These are phyloP conservation scores for Neofusicoccum kwambonambiense DNA, from an alignment of 2,329 filamentous ascomycete genomes.

Conservation along the genomic window DNA sequence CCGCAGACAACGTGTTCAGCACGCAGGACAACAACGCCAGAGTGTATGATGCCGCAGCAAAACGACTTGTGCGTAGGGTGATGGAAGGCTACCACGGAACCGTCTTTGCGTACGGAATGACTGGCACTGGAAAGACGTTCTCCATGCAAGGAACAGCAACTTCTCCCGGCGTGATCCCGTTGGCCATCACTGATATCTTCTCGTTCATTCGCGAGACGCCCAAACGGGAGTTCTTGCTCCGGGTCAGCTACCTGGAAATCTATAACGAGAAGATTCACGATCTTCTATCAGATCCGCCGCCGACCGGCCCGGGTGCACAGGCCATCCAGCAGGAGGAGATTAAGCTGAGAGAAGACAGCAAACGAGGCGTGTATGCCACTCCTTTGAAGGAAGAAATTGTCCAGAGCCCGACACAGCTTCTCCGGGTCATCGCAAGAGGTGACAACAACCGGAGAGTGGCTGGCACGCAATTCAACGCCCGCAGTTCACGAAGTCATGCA, in stretches of 20 bases:
- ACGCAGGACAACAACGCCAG: conserved; percentile 90
- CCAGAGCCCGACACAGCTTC: conserved; percentile 90
- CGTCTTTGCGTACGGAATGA: conserved; percentile 99
- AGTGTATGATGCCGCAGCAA: conserved; percentile 92
- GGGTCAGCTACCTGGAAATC: conserved; percentile 97
- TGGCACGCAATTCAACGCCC: conserved; percentile 94
- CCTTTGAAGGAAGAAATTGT: conserved; percentile 98
- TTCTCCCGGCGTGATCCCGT: conserved; percentile 91
- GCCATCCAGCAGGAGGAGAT: conserved; percentile 79
- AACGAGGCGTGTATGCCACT: conserved; percentile 92
- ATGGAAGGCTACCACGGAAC: conserved; percentile 99
- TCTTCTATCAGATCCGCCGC: conserved; percentile 72
- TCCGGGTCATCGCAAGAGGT: conserved; percentile 91
- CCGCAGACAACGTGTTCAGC: conserved; percentile 88
- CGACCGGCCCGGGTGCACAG: conserved; percentile 48
- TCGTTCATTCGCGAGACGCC: conserved; percentile 98
- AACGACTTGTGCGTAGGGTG: conserved; percentile 88
- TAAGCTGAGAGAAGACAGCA: conserved; percentile 93
- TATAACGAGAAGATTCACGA: conserved; percentile 99
- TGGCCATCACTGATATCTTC: conserved; percentile 98
- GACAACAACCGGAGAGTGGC: conserved; percentile 87
- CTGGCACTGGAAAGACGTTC: conserved; percentile 96
- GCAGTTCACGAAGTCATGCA: conserved; percentile 95
- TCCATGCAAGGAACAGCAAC: conserved; percentile 98
- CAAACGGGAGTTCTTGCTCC: conserved; percentile 85